Conservation (phyloP, 2,329 filamentous ascomycete genomes). For the Bertia moriformis region DNA sequence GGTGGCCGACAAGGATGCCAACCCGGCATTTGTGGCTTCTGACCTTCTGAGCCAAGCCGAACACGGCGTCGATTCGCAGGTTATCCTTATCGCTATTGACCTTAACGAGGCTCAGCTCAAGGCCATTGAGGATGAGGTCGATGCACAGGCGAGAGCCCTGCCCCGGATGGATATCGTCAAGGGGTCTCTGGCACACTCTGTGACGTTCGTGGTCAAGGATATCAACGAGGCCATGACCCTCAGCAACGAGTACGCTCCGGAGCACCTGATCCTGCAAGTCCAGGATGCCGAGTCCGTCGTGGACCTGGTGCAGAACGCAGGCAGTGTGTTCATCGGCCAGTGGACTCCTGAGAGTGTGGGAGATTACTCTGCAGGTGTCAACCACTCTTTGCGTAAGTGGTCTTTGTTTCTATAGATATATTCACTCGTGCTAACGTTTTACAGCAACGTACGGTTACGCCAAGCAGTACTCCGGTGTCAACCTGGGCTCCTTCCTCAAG, state of each 20-base stretch:
- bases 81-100: constrained; percentile 76
- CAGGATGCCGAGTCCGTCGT: constrained; percentile 62
- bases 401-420: not conserved
- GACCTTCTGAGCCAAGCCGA: constrained; percentile 92
- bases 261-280: constrained; percentile 88
- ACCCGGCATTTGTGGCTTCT: constrained; percentile 88
- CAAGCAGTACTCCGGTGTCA: constrained; percentile 96
- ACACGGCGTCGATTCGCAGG: constrained; percentile 91
- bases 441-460: constrained; percentile 92
- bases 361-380: constrained; percentile 94
- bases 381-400: constrained; percentile 84
- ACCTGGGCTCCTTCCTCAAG: constrained; percentile 89
- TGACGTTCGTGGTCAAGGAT: constrained; percentile 64
- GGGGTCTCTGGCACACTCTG: constrained; percentile 77
- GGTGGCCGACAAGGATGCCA: constrained; percentile 72
- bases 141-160: constrained; percentile 71
- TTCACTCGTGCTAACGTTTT: constrained; percentile 2
- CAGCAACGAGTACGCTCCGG: constrained; percentile 89
- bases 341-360: constrained; percentile 98
- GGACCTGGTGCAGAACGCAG: constrained; percentile 75
- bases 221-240: constrained; percentile 62
- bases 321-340: constrained; percentile 84
- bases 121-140: constrained; percentile 82
- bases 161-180: constrained; percentile 87
- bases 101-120: constrained; percentile 57